Evolutionary conservation across 2,329 filamentous ascomycete genomes (phyloP).

Genomic region (Corynespora cassiicola): DNA sequence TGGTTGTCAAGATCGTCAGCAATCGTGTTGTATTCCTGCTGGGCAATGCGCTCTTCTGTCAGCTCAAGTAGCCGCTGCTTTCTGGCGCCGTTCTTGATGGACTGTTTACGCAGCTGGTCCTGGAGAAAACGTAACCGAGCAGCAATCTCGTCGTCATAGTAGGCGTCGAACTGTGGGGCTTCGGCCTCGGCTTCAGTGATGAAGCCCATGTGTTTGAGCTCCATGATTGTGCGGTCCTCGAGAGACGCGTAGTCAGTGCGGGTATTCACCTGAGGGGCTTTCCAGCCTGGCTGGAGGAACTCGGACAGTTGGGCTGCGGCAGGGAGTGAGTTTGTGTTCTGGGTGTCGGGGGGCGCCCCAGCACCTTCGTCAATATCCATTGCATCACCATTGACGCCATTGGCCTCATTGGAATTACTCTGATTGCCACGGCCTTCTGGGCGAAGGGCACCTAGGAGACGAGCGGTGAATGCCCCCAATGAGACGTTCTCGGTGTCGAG

Average conservation of each 20-base stretch:
- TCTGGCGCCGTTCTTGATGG: constrained; percentile 86
- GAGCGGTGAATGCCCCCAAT: constrained; percentile 82
- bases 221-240: constrained; percentile 89
- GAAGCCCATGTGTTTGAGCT: constrained; percentile 89
- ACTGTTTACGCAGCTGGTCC: constrained; percentile 79
- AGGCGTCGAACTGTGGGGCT: constrained; percentile 81
- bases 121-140: constrained; percentile 88
- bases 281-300: constrained; percentile 77
- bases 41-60: constrained; percentile 89
- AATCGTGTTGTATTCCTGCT: constrained; percentile 97
- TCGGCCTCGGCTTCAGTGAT: constrained; percentile 73
- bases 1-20: constrained; percentile 95
- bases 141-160: constrained; percentile 93
- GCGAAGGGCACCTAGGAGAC: constrained; percentile 80
- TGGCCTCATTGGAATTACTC: constrained; percentile 60
- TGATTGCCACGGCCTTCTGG: constrained; percentile 72
- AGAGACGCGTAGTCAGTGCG: constrained; percentile 86
- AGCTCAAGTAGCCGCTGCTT: constrained; percentile 87
- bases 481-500: constrained; percentile 89
- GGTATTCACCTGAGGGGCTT: constrained; percentile 70
- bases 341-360: constrained; percentile 37
- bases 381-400: constrained; percentile 58
- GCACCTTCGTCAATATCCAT: constrained; percentile 55
- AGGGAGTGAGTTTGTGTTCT: constrained; percentile 53
- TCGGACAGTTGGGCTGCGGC: constrained; percentile 83